These are phyloP conservation scores for Camillea tinctor DNA, from an alignment of 2,329 filamentous ascomycete species.

Conservation along the genomic window DNA sequence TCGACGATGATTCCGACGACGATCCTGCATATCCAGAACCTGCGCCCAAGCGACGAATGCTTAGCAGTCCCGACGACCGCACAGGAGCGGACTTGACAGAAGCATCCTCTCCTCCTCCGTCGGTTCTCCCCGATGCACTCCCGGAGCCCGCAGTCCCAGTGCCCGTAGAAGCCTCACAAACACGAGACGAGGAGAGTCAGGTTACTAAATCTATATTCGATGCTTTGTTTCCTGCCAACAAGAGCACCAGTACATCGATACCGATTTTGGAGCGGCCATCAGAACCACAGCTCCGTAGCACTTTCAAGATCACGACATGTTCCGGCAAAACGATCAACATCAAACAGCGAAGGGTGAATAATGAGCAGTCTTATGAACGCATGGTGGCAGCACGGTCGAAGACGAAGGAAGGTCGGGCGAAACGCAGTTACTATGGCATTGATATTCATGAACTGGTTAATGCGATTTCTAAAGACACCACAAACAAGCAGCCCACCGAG, in stretches of 20 bases:
- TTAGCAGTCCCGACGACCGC: constrained; percentile 30
- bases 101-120: constrained; percentile 27
- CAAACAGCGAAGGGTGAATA: constrained; percentile 48
- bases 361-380: constrained; percentile 58
- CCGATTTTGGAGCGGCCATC: constrained; percentile 23
- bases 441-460: constrained; percentile 84
- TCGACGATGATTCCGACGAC: constrained; percentile 42
- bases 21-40: constrained; percentile 35
- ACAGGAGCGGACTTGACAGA: constrained; percentile 18
- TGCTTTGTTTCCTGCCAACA: constrained; percentile 19
- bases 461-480: constrained; percentile 61
- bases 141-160: constrained; percentile 4
- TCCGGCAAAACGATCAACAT: constrained; percentile 57
- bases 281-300: constrained; percentile 18
- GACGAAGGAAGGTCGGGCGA: constrained; percentile 65
- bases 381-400: constrained; percentile 67
- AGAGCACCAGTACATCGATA: constrained; percentile 12
- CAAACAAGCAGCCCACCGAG: constrained; percentile 32
- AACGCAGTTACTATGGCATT: constrained; percentile 84
- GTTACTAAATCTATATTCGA: constrained; percentile 10
- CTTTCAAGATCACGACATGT: constrained; percentile 51
- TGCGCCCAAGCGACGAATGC: constrained; percentile 44
- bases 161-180: not conserved
- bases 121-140: constrained; percentile 9
- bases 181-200: not conserved